Base-by-base conservation (phyloP, 768 basidiomycete species). In the Amylocystis lapponica region DNA sequence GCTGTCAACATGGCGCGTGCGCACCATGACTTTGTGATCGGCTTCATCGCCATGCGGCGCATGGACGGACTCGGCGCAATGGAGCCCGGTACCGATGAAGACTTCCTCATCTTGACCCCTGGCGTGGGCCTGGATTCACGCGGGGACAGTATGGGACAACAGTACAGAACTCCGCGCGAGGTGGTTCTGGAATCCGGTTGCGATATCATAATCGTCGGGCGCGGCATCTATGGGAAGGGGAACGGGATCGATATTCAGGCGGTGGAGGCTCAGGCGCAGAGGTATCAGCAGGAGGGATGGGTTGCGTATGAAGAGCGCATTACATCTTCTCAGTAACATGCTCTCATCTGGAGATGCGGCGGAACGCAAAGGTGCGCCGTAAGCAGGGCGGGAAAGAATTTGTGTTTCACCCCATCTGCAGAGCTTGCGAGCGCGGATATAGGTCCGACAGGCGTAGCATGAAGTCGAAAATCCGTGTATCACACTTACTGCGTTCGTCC, bases 201-300 rank as follows among this genome's bases (percentile, higher is more conserved):
- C 61, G 96, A 99, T 66, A 76, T 98, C 17, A 98, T 98, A 59
- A 98, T 99, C 46, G 96, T 99, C 35, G 96, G 96, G 22, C 72
- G 96, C 47, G 96, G 96, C 0, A 83, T 99, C 29, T 94, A 96
- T 62, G 91, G 88, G 16, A 69, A 74, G 34, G 68, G 70, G 12
- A 66, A 66, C 25, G 65, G 66, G 19, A 55, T 71, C 14, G 63
- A 73, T 27, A 64, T 74, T 2, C 66, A 67, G 10, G 71, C 74
- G 40, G 76, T 81, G 27, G 67, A 70, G 25, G 69, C 71, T 16
- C 85, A 90, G 58, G 91, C 93, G n/a, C 78, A 86, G 58, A 72
- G 82, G 58, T 99, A 98, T 61, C 78, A 74, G 62, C 65, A 65
- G 35, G 91, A 83, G 50, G 95, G 95, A 1, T 99, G 96, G 96